Evolutionary conservation across 768 basidiomycete species (phyloP).

Genomic region (Krasilnikovozyma curviuscula): DNA sequence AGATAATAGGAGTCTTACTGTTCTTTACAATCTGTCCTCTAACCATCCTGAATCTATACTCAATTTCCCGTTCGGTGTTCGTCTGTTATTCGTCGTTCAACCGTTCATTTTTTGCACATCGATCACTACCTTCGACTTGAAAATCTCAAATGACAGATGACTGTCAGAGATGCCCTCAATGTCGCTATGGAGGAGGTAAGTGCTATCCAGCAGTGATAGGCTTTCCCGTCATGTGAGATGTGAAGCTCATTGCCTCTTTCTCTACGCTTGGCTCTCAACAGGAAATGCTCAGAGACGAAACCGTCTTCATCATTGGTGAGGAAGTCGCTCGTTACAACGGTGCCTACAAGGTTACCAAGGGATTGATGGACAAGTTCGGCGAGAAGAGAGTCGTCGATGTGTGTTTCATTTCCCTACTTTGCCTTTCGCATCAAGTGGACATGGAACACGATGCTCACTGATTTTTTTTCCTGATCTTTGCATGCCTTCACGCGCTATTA

Average conservation of each 20-base stretch:
- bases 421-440: neutral
- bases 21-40: too few species aligned
- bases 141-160: too few species aligned
- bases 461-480: neutral
- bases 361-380: constrained; percentile 95
- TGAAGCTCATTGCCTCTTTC: neutral
- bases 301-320: constrained; percentile 86
- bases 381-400: constrained; percentile 90
- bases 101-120: too few species aligned
- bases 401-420: constrained; percentile 11
- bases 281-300: constrained; percentile 92
- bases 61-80: too few species aligned
- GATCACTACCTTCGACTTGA: too few species aligned
- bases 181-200: constrained; percentile 74
- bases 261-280: neutral
- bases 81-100: too few species aligned
- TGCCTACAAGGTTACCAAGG: constrained; percentile 61
- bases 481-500: neutral
- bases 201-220: neutral
- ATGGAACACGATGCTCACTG: too few species aligned
- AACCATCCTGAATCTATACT: too few species aligned
- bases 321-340: constrained; percentile 92
- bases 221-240: neutral
- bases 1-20: too few species aligned
- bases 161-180: constrained; percentile 93